Conservation (phyloP, 1,284 basidiomycete species). For the Ganoderma boninense region DNA sequence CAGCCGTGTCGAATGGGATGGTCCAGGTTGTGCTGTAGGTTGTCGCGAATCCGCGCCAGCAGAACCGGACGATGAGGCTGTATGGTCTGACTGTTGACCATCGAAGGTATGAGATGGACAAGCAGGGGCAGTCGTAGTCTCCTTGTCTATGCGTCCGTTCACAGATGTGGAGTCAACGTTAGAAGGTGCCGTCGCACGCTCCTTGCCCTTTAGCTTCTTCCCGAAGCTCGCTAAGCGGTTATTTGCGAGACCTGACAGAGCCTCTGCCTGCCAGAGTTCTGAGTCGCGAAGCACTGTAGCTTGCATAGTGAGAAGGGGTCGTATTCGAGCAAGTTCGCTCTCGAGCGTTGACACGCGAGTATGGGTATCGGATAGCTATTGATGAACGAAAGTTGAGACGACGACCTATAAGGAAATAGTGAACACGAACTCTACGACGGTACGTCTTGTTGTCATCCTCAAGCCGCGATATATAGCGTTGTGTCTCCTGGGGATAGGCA, state of each 20-base stretch:
- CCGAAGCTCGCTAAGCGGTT: constrained; percentile 10
- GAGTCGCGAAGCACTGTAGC: constrained; percentile 43
- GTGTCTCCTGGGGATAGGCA: constrained; percentile 52
- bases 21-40: constrained; percentile 11
- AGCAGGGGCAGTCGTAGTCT: too few relatives aligned
- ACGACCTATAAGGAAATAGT: constrained; percentile 12
- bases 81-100: neutral
- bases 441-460: constrained; percentile 64
- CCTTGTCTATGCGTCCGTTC: constrained; percentile 3
- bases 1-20: constrained; percentile 7
- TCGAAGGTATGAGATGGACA: neutral
- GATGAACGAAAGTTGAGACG: constrained; percentile 2
- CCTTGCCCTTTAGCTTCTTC: constrained; percentile 25
- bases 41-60: neutral
- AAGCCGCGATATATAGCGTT: constrained; percentile 52
- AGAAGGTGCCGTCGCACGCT: constrained; percentile 24
- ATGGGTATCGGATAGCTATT: constrained; percentile 57
- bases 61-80: neutral
- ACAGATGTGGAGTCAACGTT: neutral
- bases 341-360: constrained; percentile 55
- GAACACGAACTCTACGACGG: constrained; percentile 57
- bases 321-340: constrained; percentile 59
- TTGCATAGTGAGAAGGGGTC: constrained; percentile 64
- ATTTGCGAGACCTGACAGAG: constrained; percentile 8
- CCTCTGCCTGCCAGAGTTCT: constrained; percentile 27